phyloP scores from a whole-genome alignment of 2,329 filamentous ascomycete genomes.

The Fusarium incarnatum region DNA sequence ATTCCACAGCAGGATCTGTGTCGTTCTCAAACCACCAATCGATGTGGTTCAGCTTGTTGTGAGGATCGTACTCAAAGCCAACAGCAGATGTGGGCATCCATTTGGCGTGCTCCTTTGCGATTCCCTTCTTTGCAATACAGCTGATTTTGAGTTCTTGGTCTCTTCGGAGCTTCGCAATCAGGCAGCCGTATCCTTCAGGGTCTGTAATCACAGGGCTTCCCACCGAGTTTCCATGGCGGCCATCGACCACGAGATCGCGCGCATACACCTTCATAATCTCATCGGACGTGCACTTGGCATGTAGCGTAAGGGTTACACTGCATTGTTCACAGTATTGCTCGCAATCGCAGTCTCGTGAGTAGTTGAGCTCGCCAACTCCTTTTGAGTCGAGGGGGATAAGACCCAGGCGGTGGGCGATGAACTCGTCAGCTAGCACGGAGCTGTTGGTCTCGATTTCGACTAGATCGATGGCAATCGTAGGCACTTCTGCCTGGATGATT shows the following conservation, averaged over 20 bases:
- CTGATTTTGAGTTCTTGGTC: conserved; percentile 91
- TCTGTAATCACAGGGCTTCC: conserved; percentile 88
- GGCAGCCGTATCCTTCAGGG: conserved; percentile 80
- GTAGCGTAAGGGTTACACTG: conserved; percentile 84
- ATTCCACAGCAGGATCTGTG: conserved; percentile 82
- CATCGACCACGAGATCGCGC: conserved; percentile 81
- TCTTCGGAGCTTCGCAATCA: conserved; percentile 90
- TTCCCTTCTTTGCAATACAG: conserved; percentile 97
- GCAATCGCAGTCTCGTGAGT: conserved; percentile 95
- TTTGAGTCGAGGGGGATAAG: conserved; percentile 89
- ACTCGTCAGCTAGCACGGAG: conserved; percentile 96
- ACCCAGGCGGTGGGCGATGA: conserved; percentile 91
- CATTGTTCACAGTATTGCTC: conserved; percentile 95
- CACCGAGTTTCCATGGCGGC: conserved; percentile 77
- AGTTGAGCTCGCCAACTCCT: conserved; percentile 83
- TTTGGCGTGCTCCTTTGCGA: conserved; percentile 98
- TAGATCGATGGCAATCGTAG: conserved; percentile 92
- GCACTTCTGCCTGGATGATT: conserved; percentile 91
- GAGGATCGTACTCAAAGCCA: conserved; percentile 97
- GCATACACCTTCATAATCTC: conserved; percentile 96
- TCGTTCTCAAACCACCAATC: conserved; percentile 91
- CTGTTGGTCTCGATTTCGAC: conserved; percentile 94
- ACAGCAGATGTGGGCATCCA: conserved; percentile 95
- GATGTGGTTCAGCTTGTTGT: conserved; percentile 93
- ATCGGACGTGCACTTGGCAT: conserved; percentile 86